Evolutionary conservation across 495 filamentous ascomycete genomes (phyloP).

Genomic region (Hyaloscypha finlandica): DNA sequence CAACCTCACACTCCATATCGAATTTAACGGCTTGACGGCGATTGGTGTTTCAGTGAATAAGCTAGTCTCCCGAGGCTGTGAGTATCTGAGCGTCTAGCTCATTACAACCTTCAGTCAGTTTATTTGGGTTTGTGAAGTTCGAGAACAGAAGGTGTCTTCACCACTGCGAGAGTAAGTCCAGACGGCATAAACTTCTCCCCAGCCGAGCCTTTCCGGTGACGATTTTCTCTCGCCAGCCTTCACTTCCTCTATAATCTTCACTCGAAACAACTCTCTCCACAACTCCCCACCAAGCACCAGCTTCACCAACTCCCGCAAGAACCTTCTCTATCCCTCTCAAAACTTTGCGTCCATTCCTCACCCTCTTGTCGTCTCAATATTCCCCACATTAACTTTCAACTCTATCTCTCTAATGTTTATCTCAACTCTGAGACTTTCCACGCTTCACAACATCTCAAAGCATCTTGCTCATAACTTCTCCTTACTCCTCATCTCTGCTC

Average conservation of each 20-base stretch:
- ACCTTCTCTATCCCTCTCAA: neutral
- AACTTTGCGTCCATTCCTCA: neutral
- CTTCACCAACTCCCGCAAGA: neutral
- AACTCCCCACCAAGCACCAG: neutral
- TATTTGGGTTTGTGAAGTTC: neutral
- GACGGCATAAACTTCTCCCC: neutral
- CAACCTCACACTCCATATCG: neutral
- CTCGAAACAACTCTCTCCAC: neutral
- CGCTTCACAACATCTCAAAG: conserved; percentile 1
- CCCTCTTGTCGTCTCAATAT: neutral
- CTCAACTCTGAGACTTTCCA: neutral
- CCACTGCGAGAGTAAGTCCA: neutral
- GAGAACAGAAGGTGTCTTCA: neutral
- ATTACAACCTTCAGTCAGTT: neutral
- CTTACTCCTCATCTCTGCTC: conserved; percentile 4
- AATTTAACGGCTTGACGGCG: neutral
- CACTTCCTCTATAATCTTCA: neutral
- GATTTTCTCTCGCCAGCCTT: neutral
- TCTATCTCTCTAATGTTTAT: neutral
- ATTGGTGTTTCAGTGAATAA: neutral
- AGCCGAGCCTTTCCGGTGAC: neutral
- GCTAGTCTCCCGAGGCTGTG: neutral
- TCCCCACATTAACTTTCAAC: neutral
- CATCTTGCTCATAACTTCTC: conserved; percentile 18
- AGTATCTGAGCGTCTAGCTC: neutral